Evolutionary conservation across 495 filamentous ascomycete genomes (phyloP).

Genomic region (Darksidea phi): DNA sequence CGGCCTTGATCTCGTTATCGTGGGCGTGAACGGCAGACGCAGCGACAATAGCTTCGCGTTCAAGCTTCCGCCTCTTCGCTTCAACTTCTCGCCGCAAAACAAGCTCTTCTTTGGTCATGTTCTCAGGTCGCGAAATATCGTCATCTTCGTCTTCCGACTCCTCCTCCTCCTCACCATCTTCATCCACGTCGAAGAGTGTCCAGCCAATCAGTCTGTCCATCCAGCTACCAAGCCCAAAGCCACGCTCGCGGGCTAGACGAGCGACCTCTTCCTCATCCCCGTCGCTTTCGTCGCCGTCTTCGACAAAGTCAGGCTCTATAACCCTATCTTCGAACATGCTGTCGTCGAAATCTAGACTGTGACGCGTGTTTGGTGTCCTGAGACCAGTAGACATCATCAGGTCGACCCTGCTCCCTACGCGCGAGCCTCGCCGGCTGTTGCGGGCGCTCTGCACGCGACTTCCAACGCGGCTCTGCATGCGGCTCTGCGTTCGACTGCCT

Average conservation of each 20-base stretch:
- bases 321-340: constrained; percentile 37
- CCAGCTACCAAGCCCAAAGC: constrained; percentile 70
- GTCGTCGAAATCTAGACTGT: constrained; percentile 21
- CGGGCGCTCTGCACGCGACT: constrained; percentile 36
- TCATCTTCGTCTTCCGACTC: constrained; percentile 53
- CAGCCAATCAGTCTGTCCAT: constrained; percentile 73
- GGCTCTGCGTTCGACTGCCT: constrained; percentile 31
- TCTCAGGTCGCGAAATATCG: constrained; percentile 51
- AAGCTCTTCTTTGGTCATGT: constrained; percentile 45
- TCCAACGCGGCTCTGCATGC: constrained; percentile 33
- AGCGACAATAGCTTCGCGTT: constrained; percentile 33
- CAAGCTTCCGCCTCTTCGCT: constrained; percentile 44
- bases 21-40: constrained; percentile 27
- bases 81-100: constrained; percentile 45
- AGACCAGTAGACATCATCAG: constrained; percentile 36
- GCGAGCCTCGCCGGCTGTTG: constrained; percentile 37
- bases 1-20: constrained; percentile 30
- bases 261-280: constrained; percentile 56
- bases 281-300: constrained; percentile 35
- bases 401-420: constrained; percentile 35
- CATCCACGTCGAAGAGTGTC: constrained; percentile 73
- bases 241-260: constrained; percentile 56
- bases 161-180: constrained; percentile 56
- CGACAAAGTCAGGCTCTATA: constrained; percentile 61
- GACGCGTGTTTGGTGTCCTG: constrained; percentile 17